These are phyloP conservation scores for Cylindrotheca fusiformis DNA, from an alignment of 108 stramenopile genomes.

Conservation along the genomic window DNA sequence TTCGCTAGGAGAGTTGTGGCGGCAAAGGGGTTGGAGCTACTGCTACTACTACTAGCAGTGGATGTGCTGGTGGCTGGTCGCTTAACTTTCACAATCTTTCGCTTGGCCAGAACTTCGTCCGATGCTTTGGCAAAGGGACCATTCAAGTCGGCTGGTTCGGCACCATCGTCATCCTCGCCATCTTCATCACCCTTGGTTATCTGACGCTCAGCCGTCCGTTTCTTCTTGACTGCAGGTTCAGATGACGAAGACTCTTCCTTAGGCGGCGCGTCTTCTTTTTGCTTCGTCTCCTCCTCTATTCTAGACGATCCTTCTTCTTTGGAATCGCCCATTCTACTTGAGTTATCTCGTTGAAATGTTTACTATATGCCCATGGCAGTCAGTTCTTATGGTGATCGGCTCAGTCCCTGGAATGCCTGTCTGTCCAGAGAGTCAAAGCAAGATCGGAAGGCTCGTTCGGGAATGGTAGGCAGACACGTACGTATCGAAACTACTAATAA, in stretches of 20 bases:
- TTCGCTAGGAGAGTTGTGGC: neutral
- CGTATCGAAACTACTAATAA: too few relatives aligned
- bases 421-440: too few relatives aligned
- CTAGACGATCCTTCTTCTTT: neutral
- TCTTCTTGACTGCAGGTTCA: conserved; percentile 14
- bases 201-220: conserved; percentile 41
- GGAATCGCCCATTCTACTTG: neutral
- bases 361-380: too few relatives aligned
- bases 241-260: neutral
- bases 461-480: too few relatives aligned
- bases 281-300: neutral
- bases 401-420: too few relatives aligned
- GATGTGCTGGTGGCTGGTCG: conserved; percentile 16
- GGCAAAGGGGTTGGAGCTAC: conserved; percentile 10
- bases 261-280: neutral
- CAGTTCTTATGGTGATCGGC: too few relatives aligned
- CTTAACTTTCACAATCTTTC: conserved; percentile 40
- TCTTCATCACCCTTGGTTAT: conserved; percentile 49
- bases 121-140: conserved; percentile 31
- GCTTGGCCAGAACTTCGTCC: conserved; percentile 26
- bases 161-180: conserved; percentile 32
- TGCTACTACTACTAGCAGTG: neutral
- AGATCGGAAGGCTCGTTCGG: too few relatives aligned
- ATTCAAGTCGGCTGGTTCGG: conserved; percentile 9
- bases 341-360: neutral